Conservation (phyloP, 1,284 basidiomycete species). For the Trichosporon coremiiforme region DNA sequence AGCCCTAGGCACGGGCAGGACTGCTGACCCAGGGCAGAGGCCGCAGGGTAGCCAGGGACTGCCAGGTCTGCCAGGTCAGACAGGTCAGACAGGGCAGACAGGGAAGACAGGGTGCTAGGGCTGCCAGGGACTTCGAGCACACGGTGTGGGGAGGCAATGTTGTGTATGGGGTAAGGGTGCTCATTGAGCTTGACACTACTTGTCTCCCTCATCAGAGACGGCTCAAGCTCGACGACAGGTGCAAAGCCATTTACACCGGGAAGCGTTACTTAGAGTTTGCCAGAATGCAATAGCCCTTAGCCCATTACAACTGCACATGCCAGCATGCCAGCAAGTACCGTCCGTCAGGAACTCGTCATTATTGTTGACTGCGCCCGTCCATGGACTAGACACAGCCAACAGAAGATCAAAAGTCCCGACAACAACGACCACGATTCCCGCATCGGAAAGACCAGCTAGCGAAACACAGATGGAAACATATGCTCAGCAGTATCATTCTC, state of each 20-base stretch:
- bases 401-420: not conserved
- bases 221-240: constrained; percentile 9
- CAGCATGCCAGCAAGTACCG: not conserved
- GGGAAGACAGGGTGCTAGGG: not conserved
- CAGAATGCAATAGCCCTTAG: not conserved
- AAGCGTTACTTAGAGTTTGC: constrained; percentile 17
- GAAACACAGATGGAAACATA: not conserved
- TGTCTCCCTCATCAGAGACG: not conserved
- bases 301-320: not conserved
- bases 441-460: not conserved
- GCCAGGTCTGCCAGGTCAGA: not conserved
- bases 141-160: not conserved
- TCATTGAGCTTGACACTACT: not conserved
- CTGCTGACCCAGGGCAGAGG: constrained; percentile 8
- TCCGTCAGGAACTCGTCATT: not conserved
- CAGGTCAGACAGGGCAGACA: not conserved
- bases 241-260: constrained; percentile 16
- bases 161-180: constrained; percentile 13
- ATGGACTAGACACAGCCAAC: not conserved
- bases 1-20: not conserved
- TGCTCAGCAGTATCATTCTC: not conserved
- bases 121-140: not conserved
- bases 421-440: not conserved
- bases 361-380: not conserved
- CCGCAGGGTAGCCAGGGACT: not conserved